Conservation (phyloP, 2,329 filamentous ascomycete species). For the Davidsoniella australis region DNA sequence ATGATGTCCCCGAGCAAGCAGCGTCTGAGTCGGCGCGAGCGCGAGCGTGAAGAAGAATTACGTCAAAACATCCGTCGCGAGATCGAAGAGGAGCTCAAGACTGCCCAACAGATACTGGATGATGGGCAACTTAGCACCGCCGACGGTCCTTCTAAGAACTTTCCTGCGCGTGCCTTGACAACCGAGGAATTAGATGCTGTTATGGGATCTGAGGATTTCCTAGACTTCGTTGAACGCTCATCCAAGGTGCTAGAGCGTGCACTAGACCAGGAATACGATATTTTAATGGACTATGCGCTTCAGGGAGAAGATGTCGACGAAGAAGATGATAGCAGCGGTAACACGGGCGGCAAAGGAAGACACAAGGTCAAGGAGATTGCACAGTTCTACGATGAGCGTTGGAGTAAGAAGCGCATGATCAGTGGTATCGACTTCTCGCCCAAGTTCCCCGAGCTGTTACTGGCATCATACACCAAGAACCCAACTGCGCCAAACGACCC, state of each 20-base stretch:
- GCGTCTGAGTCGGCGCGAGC: conserved; percentile 58
- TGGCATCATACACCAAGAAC: conserved; percentile 95
- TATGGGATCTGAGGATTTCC: conserved; percentile 79
- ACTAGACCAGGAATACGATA: conserved; percentile 88
- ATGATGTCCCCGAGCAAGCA: conserved; percentile 46
- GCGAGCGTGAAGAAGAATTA: conserved; percentile 76
- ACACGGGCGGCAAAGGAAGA: conserved; percentile 52
- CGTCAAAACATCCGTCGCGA: conserved; percentile 70
- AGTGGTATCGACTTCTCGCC: conserved; percentile 90
- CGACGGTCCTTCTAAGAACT: conserved; percentile 30
- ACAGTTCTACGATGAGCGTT: conserved; percentile 87
- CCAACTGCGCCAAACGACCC: conserved; percentile 86
- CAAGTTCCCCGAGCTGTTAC: conserved; percentile 81
- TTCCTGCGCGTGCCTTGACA: conserved; percentile 63
- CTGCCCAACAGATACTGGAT: conserved; percentile 42
- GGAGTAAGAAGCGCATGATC: conserved; percentile 96
- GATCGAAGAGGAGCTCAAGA: conserved; percentile 80
- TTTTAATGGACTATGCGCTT: conserved; percentile 83
- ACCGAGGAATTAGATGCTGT: conserved; percentile 79
- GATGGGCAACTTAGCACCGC: conserved; percentile 28
- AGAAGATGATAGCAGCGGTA: conserved; percentile 62
- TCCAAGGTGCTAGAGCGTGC: conserved; percentile 95
- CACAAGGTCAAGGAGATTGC: conserved; percentile 70
- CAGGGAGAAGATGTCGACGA: conserved; percentile 61
- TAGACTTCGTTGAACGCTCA: conserved; percentile 87